Conservation (phyloP, 1,139 yeast species). For the Geotrichum fermentans region DNA sequence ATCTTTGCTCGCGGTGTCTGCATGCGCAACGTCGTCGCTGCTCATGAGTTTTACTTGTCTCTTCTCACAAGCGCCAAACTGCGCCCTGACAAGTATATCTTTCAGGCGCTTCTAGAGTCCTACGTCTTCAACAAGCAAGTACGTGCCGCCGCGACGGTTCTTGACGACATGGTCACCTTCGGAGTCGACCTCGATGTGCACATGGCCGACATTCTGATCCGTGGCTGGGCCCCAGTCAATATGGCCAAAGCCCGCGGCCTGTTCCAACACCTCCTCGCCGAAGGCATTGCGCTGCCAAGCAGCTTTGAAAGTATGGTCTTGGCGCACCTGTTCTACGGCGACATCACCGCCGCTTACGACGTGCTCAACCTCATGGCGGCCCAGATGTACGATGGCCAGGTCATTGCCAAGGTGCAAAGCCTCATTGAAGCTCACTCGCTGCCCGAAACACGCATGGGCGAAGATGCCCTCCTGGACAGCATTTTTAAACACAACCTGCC, state of each 20-base stretch:
- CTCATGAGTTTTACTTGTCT: slow-evolving; percentile 36
- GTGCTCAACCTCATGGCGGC: slow-evolving; percentile 31
- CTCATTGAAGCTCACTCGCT: slow-evolving; percentile 20
- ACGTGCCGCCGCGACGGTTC: slow-evolving; percentile 32
- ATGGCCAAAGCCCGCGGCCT: slow-evolving; percentile 34
- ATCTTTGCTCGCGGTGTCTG: slow-evolving; percentile 41
- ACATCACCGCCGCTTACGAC: slow-evolving; percentile 29
- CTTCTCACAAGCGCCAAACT: slow-evolving; percentile 32
- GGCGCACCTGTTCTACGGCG: slow-evolving; percentile 33
- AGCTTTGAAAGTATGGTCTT: slow-evolving; percentile 38
- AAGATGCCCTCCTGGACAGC: slow-evolving; percentile 14
- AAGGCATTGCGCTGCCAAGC: slow-evolving; percentile 37
- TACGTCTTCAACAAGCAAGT: slow-evolving; percentile 36
- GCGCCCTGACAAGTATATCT: slow-evolving; percentile 38
- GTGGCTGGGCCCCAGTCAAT: slow-evolving; percentile 40
- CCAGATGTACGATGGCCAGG: slow-evolving; percentile 34
- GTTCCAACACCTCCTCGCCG: slow-evolving; percentile 32
- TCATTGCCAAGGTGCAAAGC: slow-evolving; percentile 25
- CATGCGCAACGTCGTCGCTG: slow-evolving; percentile 34
- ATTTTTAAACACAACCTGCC: slow-evolving; percentile 9
- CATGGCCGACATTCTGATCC: slow-evolving; percentile 38
- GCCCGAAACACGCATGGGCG: slow-evolving; percentile 16
- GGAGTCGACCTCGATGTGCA: slow-evolving; percentile 37
- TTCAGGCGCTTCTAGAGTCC: slow-evolving; percentile 41
- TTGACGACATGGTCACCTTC: slow-evolving; percentile 37